A percentile compares a stretch with the other conserved stretches of the same genome.
Evolutionary conservation across 768 basidiomycete species (phyloP).

Genomic region (Boletus fagicola): DNA sequence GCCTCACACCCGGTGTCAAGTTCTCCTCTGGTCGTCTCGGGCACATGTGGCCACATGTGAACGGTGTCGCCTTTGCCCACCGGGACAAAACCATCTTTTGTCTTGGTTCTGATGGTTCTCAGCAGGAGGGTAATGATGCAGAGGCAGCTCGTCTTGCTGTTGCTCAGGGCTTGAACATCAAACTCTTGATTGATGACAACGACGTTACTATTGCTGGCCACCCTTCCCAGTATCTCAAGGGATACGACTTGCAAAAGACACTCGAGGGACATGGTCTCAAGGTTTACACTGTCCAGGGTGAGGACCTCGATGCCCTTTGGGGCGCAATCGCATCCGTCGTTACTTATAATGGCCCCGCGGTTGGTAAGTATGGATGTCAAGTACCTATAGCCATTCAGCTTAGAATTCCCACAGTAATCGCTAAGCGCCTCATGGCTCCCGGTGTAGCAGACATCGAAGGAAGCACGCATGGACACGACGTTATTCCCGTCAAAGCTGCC

Average conservation of each 20-base stretch:
- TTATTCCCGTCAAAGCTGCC: conserved; percentile 78
- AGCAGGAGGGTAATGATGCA: conserved; percentile 90
- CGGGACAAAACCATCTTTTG: conserved; percentile 75
- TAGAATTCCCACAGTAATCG: conserved; percentile 47
- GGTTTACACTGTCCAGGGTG: conserved; percentile 70
- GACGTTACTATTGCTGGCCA: conserved; percentile 93
- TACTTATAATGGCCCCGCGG: conserved; percentile 70
- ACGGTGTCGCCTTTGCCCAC: conserved; percentile 81
- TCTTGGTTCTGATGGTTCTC: conserved; percentile 86
- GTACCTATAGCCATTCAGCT: not conserved
- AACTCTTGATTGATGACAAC: conserved; percentile 86
- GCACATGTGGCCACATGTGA: conserved; percentile 88
- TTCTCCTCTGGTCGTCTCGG: conserved; percentile 93
- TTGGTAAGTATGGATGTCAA: conserved; percentile 43
- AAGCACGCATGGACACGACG: conserved; percentile 78
- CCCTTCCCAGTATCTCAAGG: conserved; percentile 81
- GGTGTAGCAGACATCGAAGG: conserved; percentile 77
- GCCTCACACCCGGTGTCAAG: conserved; percentile 88
- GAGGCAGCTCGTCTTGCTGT: conserved; percentile 88
- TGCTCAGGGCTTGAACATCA: conserved; percentile 79
- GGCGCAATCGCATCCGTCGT: conserved; percentile 55
- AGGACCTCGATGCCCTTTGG: conserved; percentile 81
- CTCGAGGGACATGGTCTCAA: conserved; percentile 81
- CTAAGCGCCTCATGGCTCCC: conserved; percentile 68
- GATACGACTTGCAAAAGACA: conserved; percentile 69